Percentiles rank a stretch among this genome's conserved stretches.
phyloP scores from a whole-genome alignment of 257 asterid genomes.

The Solanum clarkiae region DNA sequence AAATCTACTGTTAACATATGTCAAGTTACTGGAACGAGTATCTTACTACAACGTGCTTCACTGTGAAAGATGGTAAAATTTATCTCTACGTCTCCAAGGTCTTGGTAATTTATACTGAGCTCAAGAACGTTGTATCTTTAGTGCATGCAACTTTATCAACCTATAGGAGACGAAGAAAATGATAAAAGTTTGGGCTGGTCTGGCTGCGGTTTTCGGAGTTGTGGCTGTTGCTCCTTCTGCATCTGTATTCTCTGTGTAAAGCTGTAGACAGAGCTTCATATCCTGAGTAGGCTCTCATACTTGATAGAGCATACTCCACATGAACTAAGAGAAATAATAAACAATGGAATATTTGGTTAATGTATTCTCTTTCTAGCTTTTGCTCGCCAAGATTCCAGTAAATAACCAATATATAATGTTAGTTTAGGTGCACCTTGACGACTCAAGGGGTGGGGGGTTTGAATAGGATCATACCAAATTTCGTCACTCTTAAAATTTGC shows the following conservation, averaged over 20 bases:
- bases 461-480: too few relatives aligned
- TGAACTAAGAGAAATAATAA: background rate
- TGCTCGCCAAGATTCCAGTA: background rate
- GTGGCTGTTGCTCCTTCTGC: background rate
- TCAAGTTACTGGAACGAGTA: background rate
- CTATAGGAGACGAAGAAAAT: background rate
- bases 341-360: background rate
- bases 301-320: background rate
- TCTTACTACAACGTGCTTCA: background rate
- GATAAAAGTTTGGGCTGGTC: background rate
- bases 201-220: background rate
- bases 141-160: background rate
- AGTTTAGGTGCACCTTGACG: background rate
- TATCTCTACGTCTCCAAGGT: background rate
- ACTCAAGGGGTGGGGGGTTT: too few relatives aligned
- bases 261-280: background rate
- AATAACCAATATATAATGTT: background rate
- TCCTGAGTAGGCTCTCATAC: background rate
- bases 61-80: background rate
- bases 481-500: background rate
- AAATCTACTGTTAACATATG: background rate
- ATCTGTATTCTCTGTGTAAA: background rate
- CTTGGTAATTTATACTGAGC: background rate
- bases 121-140: background rate
- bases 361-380: background rate